These are phyloP conservation scores for Camellia granthamiana DNA, from an alignment of 148 eudicot species.

Conservation along the genomic window DNA sequence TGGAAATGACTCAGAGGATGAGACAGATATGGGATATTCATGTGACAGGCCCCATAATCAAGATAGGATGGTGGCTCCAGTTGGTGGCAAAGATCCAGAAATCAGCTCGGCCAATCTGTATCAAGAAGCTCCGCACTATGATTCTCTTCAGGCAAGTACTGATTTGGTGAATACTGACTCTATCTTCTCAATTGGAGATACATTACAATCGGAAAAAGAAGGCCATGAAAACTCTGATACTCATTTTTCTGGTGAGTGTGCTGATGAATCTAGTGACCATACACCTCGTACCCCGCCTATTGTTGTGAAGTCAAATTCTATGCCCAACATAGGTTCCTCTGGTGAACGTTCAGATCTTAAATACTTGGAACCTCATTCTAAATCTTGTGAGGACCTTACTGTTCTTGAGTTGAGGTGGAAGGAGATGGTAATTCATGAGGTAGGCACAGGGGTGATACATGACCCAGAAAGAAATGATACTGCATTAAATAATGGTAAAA, in stretches of 20 bases:
- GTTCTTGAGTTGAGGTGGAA: conserved; percentile 30
- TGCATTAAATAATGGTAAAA: conserved; percentile 26
- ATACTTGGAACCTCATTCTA: conserved; percentile 21
- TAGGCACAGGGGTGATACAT: conserved; percentile 12
- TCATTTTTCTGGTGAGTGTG: conserved; percentile 26
- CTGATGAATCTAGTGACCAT: conserved; percentile 24
- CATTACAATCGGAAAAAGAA: conserved; percentile 35
- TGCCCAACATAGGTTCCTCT: conserved; percentile 49
- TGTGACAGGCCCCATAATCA: conserved; percentile 38
- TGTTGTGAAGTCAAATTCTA: conserved; percentile 55
- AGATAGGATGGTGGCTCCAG: conserved; percentile 23
- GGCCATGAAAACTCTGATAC: conserved; percentile 25
- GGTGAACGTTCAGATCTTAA: conserved; percentile 14
- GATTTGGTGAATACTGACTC: conserved; percentile 39
- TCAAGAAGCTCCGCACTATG: conserved; percentile 29
- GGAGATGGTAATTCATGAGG: conserved; percentile 29
- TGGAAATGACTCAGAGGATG: conserved; percentile 49
- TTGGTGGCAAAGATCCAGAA: conserved; percentile 28
- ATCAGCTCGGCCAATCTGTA: conserved; percentile 15
- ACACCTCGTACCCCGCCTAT: conserved; percentile 28
- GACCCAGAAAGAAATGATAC: conserved; percentile 28
- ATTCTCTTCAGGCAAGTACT: conserved; percentile 38
- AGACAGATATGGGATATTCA: conserved; percentile 39
- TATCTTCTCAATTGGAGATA: conserved; percentile 36
- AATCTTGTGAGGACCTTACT: conserved; percentile 57